phyloP scores from a whole-genome alignment of 2,329 filamentous ascomycete genomes.

The Alternaria novae-zelandiae region DNA sequence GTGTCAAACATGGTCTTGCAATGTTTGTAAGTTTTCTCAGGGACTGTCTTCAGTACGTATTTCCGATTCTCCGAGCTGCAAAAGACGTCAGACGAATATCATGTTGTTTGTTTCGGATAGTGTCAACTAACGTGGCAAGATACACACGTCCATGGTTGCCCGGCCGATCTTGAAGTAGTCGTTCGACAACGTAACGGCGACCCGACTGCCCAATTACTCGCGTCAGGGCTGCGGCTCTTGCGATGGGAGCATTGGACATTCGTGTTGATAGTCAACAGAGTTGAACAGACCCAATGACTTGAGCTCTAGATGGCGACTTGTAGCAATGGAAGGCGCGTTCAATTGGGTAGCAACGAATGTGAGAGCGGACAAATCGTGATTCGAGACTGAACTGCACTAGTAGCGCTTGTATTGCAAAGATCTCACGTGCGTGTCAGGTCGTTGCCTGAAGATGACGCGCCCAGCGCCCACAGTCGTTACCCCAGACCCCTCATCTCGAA shows the following conservation, averaged over 20 bases:
- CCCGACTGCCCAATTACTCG: slow-evolving; percentile 14
- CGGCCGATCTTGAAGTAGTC: slow-evolving; percentile 1
- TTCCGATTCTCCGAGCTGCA: slow-evolving; percentile 1
- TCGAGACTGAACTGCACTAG: not conserved
- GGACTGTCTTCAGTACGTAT: slow-evolving; percentile 1
- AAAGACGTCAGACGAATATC: not conserved
- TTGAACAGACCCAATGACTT: not conserved
- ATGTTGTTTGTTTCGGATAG: not conserved
- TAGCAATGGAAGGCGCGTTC: not conserved
- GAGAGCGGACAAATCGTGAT: not conserved
- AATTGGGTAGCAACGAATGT: not conserved
- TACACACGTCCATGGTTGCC: slow-evolving; percentile 1
- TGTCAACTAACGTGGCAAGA: slow-evolving; percentile 4
- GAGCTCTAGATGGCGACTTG: not conserved
- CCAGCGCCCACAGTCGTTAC: not conserved
- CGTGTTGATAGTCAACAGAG: not conserved
- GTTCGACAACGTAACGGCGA: slow-evolving; percentile 19
- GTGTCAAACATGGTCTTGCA: slow-evolving; percentile 18
- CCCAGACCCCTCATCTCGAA: not conserved
- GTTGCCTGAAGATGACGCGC: not conserved
- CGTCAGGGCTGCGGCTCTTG: slow-evolving; percentile 9
- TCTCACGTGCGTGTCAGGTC: not conserved
- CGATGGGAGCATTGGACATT: not conserved
- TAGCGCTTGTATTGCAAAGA: not conserved
- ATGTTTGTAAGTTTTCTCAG: slow-evolving; percentile 13